These are phyloP conservation scores for Juncus inflexus DNA, from an alignment of 176 grass and related monocot species.

Conservation along the genomic window DNA sequence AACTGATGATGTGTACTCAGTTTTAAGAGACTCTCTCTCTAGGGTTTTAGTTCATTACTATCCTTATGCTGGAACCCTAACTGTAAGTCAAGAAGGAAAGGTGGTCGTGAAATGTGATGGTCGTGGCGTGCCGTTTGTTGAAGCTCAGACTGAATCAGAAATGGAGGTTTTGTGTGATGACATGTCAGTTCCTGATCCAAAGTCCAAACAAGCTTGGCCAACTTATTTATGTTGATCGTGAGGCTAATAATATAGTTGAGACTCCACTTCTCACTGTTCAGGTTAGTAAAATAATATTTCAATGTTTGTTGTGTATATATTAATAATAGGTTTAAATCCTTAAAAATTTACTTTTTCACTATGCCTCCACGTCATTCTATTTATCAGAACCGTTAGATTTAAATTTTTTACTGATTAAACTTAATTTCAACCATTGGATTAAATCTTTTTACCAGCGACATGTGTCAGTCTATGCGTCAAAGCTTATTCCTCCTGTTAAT, in stretches of 20 bases:
- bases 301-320: no score
- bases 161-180: conserved; percentile 19
- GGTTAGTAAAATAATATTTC: conserved; percentile 10
- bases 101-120: conserved; percentile 37
- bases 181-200: conserved; percentile 25
- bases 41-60: conserved; percentile 50
- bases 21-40: conserved; percentile 37
- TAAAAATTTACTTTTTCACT: no score
- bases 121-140: conserved; percentile 46
- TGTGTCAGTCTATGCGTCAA: no score
- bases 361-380: no score
- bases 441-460: no score
- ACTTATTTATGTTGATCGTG: conserved; percentile 33
- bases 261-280: conserved; percentile 41
- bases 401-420: no score
- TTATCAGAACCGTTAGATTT: no score
- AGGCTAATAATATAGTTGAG: conserved; percentile 14
- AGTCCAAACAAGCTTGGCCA: conserved; percentile 22
- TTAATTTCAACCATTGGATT: no score
- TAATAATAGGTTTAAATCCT: no score
- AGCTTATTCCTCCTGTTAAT: no score
- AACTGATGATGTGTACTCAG: background rate
- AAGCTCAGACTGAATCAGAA: conserved; percentile 32
- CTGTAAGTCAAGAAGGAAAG: conserved; percentile 35
- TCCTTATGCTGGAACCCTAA: conserved; percentile 40